These are phyloP conservation scores for Boletus subcaerulescens DNA, from an alignment of 768 basidiomycete genomes.

Conservation along the genomic window DNA sequence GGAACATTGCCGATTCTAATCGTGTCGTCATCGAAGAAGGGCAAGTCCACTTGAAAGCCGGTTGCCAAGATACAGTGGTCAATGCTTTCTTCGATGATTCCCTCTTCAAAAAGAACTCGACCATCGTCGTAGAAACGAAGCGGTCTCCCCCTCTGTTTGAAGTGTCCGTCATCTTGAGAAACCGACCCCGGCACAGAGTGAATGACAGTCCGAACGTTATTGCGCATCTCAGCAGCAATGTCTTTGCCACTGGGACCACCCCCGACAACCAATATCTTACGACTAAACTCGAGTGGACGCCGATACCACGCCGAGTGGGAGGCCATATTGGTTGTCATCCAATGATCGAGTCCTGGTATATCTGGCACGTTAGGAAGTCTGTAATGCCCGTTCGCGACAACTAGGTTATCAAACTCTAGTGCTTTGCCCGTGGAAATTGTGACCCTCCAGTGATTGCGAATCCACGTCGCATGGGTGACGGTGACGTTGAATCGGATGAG, in stretches of 20 bases:
- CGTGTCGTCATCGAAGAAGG: constrained; percentile 49
- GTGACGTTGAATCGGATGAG: constrained; percentile 61
- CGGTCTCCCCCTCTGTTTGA: constrained; percentile 43
- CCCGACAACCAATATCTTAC: constrained; percentile 46
- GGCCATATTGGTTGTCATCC: constrained; percentile 52
- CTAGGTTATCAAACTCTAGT: constrained; percentile 55
- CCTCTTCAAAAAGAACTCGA: constrained; percentile 58
- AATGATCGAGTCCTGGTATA: constrained; percentile 55
- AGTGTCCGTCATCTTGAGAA: constrained; percentile 30
- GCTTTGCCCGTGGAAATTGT: constrained; percentile 37
- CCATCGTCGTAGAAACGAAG: constrained; percentile 41
- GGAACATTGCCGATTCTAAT: constrained; percentile 42
- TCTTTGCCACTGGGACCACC: constrained; percentile 69
- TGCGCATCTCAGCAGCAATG: constrained; percentile 56
- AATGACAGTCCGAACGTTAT: constrained; percentile 44
- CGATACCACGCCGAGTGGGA: constrained; percentile 71
- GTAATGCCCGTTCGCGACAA: constrained; percentile 79
- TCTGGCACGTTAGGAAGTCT: constrained; percentile 59
- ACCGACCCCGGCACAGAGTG: constrained; percentile 48
- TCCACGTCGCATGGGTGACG: constrained; percentile 49
- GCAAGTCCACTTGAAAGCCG: constrained; percentile 64
- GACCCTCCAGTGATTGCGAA: constrained; percentile 48
- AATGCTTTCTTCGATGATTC: constrained; percentile 49
- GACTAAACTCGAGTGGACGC: constrained; percentile 39
- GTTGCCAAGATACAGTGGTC: constrained; percentile 73